These are phyloP conservation scores for Saccharomycopsis malanga DNA, from an alignment of 805 yeast genomes.

Conservation along the genomic window DNA sequence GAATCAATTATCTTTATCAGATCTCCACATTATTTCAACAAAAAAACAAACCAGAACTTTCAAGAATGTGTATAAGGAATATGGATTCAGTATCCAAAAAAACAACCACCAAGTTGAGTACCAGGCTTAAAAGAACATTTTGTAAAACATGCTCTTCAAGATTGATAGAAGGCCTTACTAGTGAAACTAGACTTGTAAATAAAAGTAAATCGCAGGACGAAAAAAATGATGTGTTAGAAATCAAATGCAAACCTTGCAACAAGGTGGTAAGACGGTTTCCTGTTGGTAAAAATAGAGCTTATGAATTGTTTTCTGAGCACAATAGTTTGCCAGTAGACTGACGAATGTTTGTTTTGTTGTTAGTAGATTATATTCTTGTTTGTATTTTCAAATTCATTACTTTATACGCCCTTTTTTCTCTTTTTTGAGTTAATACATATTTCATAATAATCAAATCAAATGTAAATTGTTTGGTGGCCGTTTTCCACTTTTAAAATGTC, in stretches of 20 bases:
- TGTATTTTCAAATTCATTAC: no score
- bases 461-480: no score
- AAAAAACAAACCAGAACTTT: neutral
- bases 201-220: neutral
- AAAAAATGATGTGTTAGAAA: neutral
- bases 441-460: no score
- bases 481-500: no score
- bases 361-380: no score
- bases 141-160: slow-evolving; percentile 17
- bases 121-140: slow-evolving; percentile 13
- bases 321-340: slow-evolving; percentile 5
- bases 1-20: slow-evolving; percentile 19
- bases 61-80: slow-evolving; percentile 16
- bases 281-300: slow-evolving; percentile 1
- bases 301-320: neutral
- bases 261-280: slow-evolving; percentile 10
- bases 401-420: no score
- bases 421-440: no score
- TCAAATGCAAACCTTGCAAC: slow-evolving; percentile 8
- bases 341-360: no score
- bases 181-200: slow-evolving; percentile 3
- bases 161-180: slow-evolving; percentile 13
- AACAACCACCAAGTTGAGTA: slow-evolving; percentile 14
- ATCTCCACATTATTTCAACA: slow-evolving; percentile 4
- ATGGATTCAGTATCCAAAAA: slow-evolving; percentile 16